Conservation (phyloP, 768 basidiomycete genomes). For the Nevesoporus exiguus region DNA sequence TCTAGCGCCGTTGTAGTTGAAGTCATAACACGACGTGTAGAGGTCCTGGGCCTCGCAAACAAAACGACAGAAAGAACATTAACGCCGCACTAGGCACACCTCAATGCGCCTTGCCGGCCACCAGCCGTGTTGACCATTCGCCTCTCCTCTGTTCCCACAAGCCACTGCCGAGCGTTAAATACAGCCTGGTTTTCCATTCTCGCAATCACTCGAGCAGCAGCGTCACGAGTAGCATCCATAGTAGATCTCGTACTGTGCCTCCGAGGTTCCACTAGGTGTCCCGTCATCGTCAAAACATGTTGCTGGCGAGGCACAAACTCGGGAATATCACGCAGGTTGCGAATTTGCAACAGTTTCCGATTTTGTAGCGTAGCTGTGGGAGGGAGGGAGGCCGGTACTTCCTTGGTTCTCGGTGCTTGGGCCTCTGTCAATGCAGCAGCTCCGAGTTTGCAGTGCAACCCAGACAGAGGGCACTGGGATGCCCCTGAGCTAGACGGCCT, state of each 20-base stretch:
- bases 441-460: conserved; percentile 22
- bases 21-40: background rate
- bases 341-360: conserved; percentile 3
- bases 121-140: conserved; percentile 1
- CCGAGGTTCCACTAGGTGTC: background rate
- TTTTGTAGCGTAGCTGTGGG: background rate
- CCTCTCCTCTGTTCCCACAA: conserved; percentile 1
- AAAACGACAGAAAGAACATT: conserved; percentile 16
- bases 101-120: conserved; percentile 2
- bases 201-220: conserved; percentile 20
- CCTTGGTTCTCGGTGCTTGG: background rate
- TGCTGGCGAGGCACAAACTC: conserved; percentile 27
- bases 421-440: background rate
- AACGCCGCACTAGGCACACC: conserved; percentile 1
- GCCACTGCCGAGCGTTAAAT: conserved; percentile 4
- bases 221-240: conserved; percentile 10
- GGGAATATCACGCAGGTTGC: conserved; percentile 18
- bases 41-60: conserved; percentile 1
- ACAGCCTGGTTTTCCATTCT: conserved; percentile 22
- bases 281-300: background rate
- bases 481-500: conserved; percentile 19
- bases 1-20: background rate
- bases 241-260: background rate
- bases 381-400: background rate
- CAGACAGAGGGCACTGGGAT: conserved; percentile 25